A percentile compares a stretch with the other conserved stretches of the same genome.
These are phyloP conservation scores for Talaromyces adpressus DNA, from an alignment of 495 filamentous ascomycete genomes.

Conservation along the genomic window DNA sequence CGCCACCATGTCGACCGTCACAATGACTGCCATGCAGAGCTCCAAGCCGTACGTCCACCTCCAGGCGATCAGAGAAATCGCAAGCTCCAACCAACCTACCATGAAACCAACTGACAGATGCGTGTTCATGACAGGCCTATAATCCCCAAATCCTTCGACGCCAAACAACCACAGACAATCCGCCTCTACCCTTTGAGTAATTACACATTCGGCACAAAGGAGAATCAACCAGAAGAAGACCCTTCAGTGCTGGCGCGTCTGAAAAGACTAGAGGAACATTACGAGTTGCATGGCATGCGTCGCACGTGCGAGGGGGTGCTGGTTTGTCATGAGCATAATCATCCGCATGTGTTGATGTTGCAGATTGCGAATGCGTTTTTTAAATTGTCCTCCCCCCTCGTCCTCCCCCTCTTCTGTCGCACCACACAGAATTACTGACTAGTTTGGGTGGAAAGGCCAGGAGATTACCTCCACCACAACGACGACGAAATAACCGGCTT, in stretches of 20 bases:
- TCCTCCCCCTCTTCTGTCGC: not conserved
- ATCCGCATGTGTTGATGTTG: slow-evolving; percentile 95
- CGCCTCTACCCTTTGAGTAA: slow-evolving; percentile 93
- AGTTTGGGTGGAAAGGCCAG: slow-evolving; percentile 48
- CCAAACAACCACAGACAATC: slow-evolving; percentile 83
- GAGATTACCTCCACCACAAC: slow-evolving; percentile 86
- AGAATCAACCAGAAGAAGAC: slow-evolving; percentile 96
- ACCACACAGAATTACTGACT: no score
- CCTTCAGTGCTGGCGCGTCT: slow-evolving; percentile 88
- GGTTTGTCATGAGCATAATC: slow-evolving; percentile 97
- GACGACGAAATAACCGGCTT: slow-evolving; percentile 92
- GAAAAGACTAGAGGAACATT: slow-evolving; percentile 90
- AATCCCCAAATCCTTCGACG: slow-evolving; percentile 74
- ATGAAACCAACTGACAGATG: no score
- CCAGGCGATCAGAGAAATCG: slow-evolving; percentile 5
- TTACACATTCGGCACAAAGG: slow-evolving; percentile 98
- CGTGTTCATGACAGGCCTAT: slow-evolving; percentile 42
- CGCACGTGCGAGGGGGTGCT: slow-evolving; percentile 94
- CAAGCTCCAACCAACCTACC: not conserved
- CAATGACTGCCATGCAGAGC: slow-evolving; percentile 60
- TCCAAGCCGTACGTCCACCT: slow-evolving; percentile 49
- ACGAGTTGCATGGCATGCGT: slow-evolving; percentile 86
- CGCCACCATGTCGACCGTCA: slow-evolving; percentile 67
- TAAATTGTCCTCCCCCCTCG: slow-evolving; percentile 55
- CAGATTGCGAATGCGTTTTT: slow-evolving; percentile 99